Percentiles rank a stretch among this genome's conserved stretches.
phyloP scores from a whole-genome alignment of 805 yeast species.

The Monosporozyma siamensis region DNA sequence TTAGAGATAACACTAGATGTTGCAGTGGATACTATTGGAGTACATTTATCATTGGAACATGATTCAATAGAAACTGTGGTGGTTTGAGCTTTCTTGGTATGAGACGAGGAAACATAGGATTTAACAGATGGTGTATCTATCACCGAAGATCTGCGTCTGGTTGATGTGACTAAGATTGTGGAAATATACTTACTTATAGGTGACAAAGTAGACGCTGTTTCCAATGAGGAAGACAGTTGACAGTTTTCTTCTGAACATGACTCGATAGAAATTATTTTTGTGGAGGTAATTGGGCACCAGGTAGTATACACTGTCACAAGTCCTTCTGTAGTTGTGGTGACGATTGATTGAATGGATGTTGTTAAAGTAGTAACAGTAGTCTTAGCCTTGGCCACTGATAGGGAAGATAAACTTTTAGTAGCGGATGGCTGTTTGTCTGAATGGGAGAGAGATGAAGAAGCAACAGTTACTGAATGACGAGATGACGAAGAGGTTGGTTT shows the following conservation, averaged over 20 bases:
- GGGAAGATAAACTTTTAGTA: slow-evolving; percentile 1
- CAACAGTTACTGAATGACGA: neutral
- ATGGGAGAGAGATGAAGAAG: neutral
- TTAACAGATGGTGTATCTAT: neutral
- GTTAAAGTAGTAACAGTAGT: slow-evolving; percentile 2
- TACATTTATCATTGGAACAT: slow-evolving; percentile 6
- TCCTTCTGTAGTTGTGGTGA: slow-evolving; percentile 6
- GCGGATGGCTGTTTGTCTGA: too few species aligned
- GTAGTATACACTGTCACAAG: slow-evolving; percentile 31
- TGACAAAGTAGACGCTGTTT: neutral
- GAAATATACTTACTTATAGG: neutral
- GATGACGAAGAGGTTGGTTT: neutral
- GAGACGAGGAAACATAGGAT: neutral
- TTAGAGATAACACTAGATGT: neutral
- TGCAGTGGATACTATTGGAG: neutral
- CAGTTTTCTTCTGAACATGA: slow-evolving; percentile 7
- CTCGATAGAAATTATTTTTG: slow-evolving; percentile 4
- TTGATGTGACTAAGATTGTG: neutral
- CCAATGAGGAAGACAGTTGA: neutral
- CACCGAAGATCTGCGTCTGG: neutral
- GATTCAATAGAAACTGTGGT: slow-evolving; percentile 6
- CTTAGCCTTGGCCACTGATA: neutral
- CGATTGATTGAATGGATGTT: slow-evolving; percentile 1
- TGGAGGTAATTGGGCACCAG: slow-evolving; percentile 28
- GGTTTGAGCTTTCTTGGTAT: neutral